Percentiles rank a stretch among this genome's conserved stretches.
These are phyloP conservation scores for Vitis hybrid DNA, from an alignment of 177 flowering plant species.

Conservation along the genomic window DNA sequence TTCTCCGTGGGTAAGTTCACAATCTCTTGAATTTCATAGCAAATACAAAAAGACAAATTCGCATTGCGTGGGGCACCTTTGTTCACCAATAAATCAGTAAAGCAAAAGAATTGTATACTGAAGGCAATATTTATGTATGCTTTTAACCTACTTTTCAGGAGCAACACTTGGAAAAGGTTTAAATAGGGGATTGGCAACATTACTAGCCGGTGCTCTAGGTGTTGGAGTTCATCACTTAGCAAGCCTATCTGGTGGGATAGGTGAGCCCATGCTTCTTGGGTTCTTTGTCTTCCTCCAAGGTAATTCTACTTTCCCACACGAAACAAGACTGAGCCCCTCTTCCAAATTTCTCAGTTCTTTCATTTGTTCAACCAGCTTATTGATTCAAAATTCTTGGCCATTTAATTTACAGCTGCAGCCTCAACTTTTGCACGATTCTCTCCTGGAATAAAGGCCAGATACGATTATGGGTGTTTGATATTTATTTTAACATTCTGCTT, in stretches of 20 bases:
- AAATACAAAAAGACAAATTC: no score
- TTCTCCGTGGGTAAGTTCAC: constrained; percentile 8
- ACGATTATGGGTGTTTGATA: constrained; percentile 31
- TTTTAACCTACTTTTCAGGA: constrained; percentile 21
- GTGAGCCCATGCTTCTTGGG: constrained; percentile 37
- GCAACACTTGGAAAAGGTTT: constrained; percentile 44
- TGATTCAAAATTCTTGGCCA: no score
- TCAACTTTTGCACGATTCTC: constrained; percentile 26
- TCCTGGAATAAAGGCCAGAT: constrained; percentile 31
- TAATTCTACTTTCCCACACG: constrained; percentile 3
- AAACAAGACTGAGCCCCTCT: no score
- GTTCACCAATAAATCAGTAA: not conserved
- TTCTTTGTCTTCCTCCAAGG: constrained; percentile 40
- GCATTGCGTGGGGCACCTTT: no score
- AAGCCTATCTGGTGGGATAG: constrained; percentile 22
- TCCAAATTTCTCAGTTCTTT: no score
- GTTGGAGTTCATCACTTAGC: constrained; percentile 43
- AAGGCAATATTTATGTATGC: constrained; percentile 2
- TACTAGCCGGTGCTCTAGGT: constrained; percentile 39
- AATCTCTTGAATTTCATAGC: no score
- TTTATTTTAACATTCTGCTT: constrained; percentile 31
- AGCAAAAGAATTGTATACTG: not conserved
- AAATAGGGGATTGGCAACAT: constrained; percentile 43
- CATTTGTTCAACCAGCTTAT: no score
- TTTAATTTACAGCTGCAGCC: constrained; percentile 14